A percentile compares a stretch with the other conserved stretches of the same genome.
These are phyloP conservation scores for Blastocystis sp. DNA, from an alignment of 352 stramenopile species.

Conservation along the genomic window DNA sequence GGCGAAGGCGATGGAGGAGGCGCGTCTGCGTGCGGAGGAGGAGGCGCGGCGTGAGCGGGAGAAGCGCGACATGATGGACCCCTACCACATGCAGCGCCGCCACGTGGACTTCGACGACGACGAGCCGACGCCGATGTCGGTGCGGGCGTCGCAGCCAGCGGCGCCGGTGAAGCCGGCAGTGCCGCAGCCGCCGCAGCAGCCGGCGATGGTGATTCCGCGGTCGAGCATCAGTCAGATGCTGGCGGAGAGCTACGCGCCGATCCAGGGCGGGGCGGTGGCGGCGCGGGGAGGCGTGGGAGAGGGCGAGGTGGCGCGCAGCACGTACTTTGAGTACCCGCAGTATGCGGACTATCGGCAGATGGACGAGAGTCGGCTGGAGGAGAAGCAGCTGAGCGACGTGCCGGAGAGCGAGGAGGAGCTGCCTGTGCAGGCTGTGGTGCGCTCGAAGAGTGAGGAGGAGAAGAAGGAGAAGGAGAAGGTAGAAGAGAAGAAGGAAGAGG, in stretches of 20 bases:
- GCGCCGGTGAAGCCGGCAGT: neutral
- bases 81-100: slow-evolving; percentile 12
- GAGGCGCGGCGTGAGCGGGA: neutral
- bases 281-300: neutral
- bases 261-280: neutral
- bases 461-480: neutral
- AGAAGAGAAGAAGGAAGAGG: too few species aligned
- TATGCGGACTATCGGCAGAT: slow-evolving; percentile 19
- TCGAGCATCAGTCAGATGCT: neutral
- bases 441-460: neutral
- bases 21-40: neutral
- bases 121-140: neutral
- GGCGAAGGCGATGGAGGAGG: neutral
- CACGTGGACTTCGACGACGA: slow-evolving; percentile 9
- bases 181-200: too few species aligned
- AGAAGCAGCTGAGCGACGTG: too few species aligned
- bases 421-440: neutral
- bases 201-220: neutral
- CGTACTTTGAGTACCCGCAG: slow-evolving; percentile 22
- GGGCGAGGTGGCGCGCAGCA: neutral
- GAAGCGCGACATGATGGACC: slow-evolving; percentile 4
- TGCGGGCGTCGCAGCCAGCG: neutral
- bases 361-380: neutral
- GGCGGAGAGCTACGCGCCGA: neutral
- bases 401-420: neutral